Conservation (phyloP, 192 early-diverging fungal species). For the Geranomyces variabilis region DNA sequence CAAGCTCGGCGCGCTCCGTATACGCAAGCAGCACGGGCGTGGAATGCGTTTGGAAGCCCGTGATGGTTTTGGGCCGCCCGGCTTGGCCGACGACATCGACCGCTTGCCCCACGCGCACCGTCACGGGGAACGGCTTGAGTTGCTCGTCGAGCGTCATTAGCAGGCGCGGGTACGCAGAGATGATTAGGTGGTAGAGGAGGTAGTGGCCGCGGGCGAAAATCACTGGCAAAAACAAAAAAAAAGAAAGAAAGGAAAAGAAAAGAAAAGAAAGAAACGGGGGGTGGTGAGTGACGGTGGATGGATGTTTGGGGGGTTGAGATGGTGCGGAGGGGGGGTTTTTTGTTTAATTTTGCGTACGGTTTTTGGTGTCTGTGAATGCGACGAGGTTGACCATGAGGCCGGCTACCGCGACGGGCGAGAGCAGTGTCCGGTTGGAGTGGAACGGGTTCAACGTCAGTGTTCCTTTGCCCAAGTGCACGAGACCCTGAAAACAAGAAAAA, state of each 20-base stretch:
- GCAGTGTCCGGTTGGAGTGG: slow-evolving; percentile 86
- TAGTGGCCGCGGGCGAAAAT: slow-evolving; percentile 91
- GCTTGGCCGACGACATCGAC: slow-evolving; percentile 99
- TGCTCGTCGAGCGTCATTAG: slow-evolving; percentile 95
- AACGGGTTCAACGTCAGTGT: slow-evolving; percentile 96
- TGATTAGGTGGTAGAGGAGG: slow-evolving; percentile 89
- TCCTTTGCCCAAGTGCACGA: slow-evolving; percentile 98
- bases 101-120: slow-evolving; percentile 96
- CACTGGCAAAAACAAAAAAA: slow-evolving; percentile 45
- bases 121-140: slow-evolving; percentile 77
- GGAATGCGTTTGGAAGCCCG: slow-evolving; percentile 97
- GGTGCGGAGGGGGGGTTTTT: too few relatives aligned
- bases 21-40: slow-evolving; percentile 96
- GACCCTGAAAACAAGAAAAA: slow-evolving; percentile 51
- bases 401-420: slow-evolving; percentile 87
- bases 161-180: slow-evolving; percentile 97
- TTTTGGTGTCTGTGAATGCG: slow-evolving; percentile 89
- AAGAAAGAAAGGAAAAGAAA: slow-evolving; percentile 11
- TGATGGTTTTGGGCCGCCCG: slow-evolving; percentile 97
- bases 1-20: slow-evolving; percentile 96
- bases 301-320: too few relatives aligned
- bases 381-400: slow-evolving; percentile 87
- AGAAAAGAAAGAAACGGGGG: slow-evolving; percentile 4
- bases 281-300: too few relatives aligned
- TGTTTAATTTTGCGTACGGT: slow-evolving; percentile 54